These are phyloP conservation scores for Phytophthora pini DNA, from an alignment of 352 stramenopile genomes.

Conservation along the genomic window DNA sequence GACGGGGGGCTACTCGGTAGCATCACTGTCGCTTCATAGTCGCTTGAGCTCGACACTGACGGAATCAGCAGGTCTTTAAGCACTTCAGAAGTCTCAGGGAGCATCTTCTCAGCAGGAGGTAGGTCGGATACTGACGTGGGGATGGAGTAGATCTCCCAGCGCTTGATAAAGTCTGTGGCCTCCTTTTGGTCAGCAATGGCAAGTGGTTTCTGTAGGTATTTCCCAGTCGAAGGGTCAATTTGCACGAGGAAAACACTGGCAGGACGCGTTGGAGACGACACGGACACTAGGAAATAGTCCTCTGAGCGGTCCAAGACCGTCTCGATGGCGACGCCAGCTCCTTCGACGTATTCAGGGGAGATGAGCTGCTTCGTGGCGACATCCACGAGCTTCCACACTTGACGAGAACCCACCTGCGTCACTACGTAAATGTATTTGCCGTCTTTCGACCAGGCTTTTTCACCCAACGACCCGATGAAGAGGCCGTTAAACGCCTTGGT, in stretches of 20 bases:
- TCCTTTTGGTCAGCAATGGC: conserved; percentile 57
- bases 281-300: conserved; percentile 53
- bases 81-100: conserved; percentile 34
- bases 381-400: conserved; percentile 76
- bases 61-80: conserved; percentile 61
- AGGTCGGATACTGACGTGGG: conserved; percentile 55
- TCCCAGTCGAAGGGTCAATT: conserved; percentile 52
- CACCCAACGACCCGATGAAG: conserved; percentile 58
- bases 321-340: conserved; percentile 50
- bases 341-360: conserved; percentile 67
- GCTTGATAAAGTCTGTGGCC: conserved; percentile 47
- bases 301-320: conserved; percentile 52
- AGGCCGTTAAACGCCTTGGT: conserved; percentile 74
- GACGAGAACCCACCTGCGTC: conserved; percentile 70
- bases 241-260: conserved; percentile 64
- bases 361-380: conserved; percentile 53
- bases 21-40: conserved; percentile 85
- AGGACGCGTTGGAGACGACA: conserved; percentile 61
- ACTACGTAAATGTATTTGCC: conserved; percentile 67
- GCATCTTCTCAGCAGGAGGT: conserved; percentile 42
- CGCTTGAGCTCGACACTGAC: conserved; percentile 46
- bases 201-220: conserved; percentile 43
- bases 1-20: conserved; percentile 54
- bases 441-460: conserved; percentile 67
- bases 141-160: conserved; percentile 70